Evolutionary conservation across 2,329 filamentous ascomycete genomes (phyloP), one percentile per base, ranked within the genome.

Genomic region (Alternaria longipes): DNA sequence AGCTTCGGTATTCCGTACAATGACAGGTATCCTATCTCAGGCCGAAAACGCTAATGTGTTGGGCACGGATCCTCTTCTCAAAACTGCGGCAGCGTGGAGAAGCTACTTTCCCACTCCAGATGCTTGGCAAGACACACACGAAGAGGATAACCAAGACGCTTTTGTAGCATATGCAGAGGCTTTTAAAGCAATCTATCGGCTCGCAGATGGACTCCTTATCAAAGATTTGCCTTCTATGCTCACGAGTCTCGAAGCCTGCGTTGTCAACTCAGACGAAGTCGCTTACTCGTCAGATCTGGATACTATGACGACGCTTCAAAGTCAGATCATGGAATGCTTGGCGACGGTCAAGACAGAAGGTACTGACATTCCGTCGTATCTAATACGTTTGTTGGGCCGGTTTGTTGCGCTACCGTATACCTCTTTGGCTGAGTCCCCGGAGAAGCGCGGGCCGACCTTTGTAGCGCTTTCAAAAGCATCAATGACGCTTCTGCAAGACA

Each of bases 391-490:
- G 56, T 85, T 93, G 9, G 87, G 92, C 1, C 86, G 91, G 51
- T 88, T 97, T 60, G 85, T 89, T 8, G 85, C 87, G 3, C 82
- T 97, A 34, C 90, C 92, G 1, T 94, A 92, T 68, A 78, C 82
- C 0, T 71, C 72, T 16, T 59, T 64, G 6, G 68, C 59, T 9
- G 53, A 63, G 26, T 62, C 60, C 1, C 59, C 67, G 11, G 61
- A 63, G 18, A 76, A 71, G 56, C 74, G 73, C 52, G 88, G 88
- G 58, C 91, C 92, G 7, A 97, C 93, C 0, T 98, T 93, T 74
- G 89, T 99, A 56, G 94, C 95, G 34, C 87, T 98, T 73, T 93
- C 94, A 1, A 97, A 95, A 77, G 87, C 87, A 20, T 89, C 90
- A 60, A 95, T 97, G 85, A 81, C 84, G 2, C 86, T 93, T 46